Percentiles rank a stretch among this genome's conserved stretches.
Evolutionary conservation across 441 rosid genomes (phyloP).

Genomic region (Populus hybrid): DNA sequence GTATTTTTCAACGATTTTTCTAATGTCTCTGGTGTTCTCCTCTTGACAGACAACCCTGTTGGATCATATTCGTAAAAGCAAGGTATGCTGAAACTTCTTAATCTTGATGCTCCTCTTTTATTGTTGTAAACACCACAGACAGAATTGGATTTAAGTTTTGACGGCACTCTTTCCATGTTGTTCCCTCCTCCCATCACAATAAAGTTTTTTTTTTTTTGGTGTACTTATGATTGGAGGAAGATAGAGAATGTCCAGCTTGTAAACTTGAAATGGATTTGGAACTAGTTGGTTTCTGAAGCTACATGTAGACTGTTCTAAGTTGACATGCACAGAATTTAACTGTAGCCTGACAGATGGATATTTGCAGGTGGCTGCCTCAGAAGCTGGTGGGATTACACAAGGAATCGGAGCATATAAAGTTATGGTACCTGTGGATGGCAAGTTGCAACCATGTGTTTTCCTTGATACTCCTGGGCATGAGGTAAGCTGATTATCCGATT

Average conservation of each 20-base stretch:
- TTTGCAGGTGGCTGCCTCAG: constrained; percentile 84
- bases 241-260: background rate
- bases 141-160: background rate
- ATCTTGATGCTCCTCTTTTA: background rate
- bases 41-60: constrained; percentile 85
- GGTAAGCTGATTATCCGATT: constrained; percentile 38
- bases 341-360: constrained; percentile 28
- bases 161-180: background rate
- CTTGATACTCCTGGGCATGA: constrained; percentile 99
- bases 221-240: background rate
- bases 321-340: constrained; percentile 7
- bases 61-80: constrained; percentile 90
- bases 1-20: constrained; percentile 15
- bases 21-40: constrained; percentile 28
- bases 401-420: constrained; percentile 97
- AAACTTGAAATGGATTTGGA: background rate
- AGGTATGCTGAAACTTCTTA: constrained; percentile 46
- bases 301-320: background rate
- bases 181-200: background rate
- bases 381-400: constrained; percentile 99
- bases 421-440: constrained; percentile 81
- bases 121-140: background rate
- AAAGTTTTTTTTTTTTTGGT: background rate
- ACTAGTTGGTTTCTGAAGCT: background rate
- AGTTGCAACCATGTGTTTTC: constrained; percentile 80